Conservation (phyloP, 2,329 filamentous ascomycete species). For the Colletotrichum magnum region DNA sequence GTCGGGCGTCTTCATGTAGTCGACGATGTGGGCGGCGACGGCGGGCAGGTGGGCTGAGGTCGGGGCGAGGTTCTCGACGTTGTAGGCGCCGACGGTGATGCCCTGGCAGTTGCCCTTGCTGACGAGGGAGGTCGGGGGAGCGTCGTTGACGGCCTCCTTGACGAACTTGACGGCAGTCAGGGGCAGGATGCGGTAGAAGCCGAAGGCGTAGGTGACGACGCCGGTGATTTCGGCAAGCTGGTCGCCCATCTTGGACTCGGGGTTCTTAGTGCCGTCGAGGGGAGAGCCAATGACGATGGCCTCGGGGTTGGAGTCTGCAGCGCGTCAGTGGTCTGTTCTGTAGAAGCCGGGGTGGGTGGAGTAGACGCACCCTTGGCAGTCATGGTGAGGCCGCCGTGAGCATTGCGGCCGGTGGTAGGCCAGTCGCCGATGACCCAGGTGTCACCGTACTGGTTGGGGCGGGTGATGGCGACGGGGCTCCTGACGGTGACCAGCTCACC, state of each 20-base stretch:
- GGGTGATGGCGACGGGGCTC: slow-evolving; percentile 68
- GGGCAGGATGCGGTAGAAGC: slow-evolving; percentile 79
- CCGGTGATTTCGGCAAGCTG: slow-evolving; percentile 76
- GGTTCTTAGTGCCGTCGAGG: slow-evolving; percentile 75
- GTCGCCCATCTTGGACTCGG: slow-evolving; percentile 75
- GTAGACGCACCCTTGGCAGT: slow-evolving; percentile 61
- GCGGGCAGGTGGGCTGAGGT: slow-evolving; percentile 67
- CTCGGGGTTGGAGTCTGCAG: slow-evolving; percentile 76
- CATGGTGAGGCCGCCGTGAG: slow-evolving; percentile 75
- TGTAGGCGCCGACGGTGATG: slow-evolving; percentile 77
- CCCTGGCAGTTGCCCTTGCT: slow-evolving; percentile 71
- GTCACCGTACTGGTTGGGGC: slow-evolving; percentile 76
- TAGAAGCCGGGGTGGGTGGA: neutral
- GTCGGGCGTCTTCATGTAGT: slow-evolving; percentile 74
- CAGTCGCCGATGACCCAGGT: slow-evolving; percentile 79
- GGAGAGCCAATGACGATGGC: slow-evolving; percentile 75
- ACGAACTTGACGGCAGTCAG: slow-evolving; percentile 68
- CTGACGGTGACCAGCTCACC: slow-evolving; percentile 78
- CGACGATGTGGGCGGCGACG: slow-evolving; percentile 75
- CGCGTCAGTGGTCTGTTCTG: slow-evolving; percentile 4
- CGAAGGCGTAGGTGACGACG: slow-evolving; percentile 75
- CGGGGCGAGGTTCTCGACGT: slow-evolving; percentile 77
- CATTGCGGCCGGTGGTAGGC: slow-evolving; percentile 73
- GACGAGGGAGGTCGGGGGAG: slow-evolving; percentile 65
- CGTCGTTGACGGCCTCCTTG: slow-evolving; percentile 60